phyloP scores from a whole-genome alignment of 1,284 basidiomycete species.

The Cystobasidium sp. region DNA sequence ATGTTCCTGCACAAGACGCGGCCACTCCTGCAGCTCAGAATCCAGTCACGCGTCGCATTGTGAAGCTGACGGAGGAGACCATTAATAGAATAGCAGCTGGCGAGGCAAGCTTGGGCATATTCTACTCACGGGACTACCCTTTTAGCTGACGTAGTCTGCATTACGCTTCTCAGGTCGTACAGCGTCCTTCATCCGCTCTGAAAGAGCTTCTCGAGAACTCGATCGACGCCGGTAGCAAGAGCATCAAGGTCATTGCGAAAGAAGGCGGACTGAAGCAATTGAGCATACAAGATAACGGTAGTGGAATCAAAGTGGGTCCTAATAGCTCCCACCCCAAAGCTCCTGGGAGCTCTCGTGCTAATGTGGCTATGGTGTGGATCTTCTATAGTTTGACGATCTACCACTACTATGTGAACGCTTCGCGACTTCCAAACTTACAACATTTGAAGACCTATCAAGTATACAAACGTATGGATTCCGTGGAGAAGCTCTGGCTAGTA shows the following conservation, averaged over 20 bases:
- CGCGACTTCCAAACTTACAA: conserved; percentile 89
- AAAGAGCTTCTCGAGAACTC: conserved; percentile 97
- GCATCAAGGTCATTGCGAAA: conserved; percentile 85
- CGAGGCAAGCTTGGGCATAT: conserved; percentile 58
- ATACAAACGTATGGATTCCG: conserved; percentile 95
- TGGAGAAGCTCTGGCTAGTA: conserved; percentile 94
- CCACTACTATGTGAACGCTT: conserved; percentile 92
- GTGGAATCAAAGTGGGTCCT: conserved; percentile 77
- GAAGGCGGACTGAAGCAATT: conserved; percentile 95
- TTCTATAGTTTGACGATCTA: conserved; percentile 62
- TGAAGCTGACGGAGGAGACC: conserved; percentile 61
- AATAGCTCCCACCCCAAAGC: not conserved
- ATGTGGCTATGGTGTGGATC: conserved; percentile 56
- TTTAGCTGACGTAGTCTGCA: conserved; percentile 11
- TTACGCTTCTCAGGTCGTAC: conserved; percentile 74
- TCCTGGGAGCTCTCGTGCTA: conserved; percentile 58
- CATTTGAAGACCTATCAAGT: conserved; percentile 83
- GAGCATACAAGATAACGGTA: conserved; percentile 96
- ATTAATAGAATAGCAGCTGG: conserved; percentile 69
- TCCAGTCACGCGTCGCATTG: conserved; percentile 53
- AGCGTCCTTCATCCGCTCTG: conserved; percentile 90
- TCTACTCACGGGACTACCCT: not conserved
- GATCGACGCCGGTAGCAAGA: conserved; percentile 87
- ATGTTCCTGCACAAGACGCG: not conserved
- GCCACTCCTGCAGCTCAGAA: not conserved